Evolutionary conservation across 805 yeast species (phyloP), one percentile per base, ranked within the genome.

Genomic region (Candida ipomoeae): DNA sequence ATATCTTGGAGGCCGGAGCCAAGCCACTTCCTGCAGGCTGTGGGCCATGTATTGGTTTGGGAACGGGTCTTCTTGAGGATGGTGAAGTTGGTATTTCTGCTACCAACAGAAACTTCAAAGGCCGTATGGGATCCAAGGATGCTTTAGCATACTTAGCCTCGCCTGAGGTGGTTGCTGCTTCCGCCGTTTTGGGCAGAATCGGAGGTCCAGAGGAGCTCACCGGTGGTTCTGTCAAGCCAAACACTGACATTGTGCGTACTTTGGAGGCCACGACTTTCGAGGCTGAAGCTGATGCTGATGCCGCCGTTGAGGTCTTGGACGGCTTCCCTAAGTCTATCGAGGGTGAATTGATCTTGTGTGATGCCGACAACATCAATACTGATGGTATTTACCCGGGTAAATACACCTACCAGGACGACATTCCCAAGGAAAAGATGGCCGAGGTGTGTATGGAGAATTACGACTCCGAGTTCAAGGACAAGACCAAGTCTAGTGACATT

Each of bases 361-460:
- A 94, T 64, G 97, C 97, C 42, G 99, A 94, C 70, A 87, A 87
- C 66, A 84, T 94, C 70, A 94, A 94, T 73, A 94, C 99, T 20
- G 99, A 94, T 68, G 99, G 98, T 63, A 94, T 94, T 52, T 94
- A 94, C 66, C 99, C 99, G 20, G 99, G 99, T 58, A 94, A 94
- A 68, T 94, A 94, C 77, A 94, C 99, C 8, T 94, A 94, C 72
- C 98, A 94, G 74, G 99, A 94, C 68, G 98, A 94, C 65, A 94
- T 94, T 43, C 81, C 97, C 39, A 80, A 87, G 62, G 96, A 89
- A 60, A 89, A 86, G 67, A 94, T 94, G 99, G 99, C 99, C 34
- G 87, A 92, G 70, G 99, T 94, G 43, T 94, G 99, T 75, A 94
- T 94, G 99, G 99, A 94, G 72, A 94, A 94, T 74, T 94, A 94